These are phyloP conservation scores for Pelagophyceae sp. DNA, from an alignment of 352 stramenopile genomes.

Conservation along the genomic window DNA sequence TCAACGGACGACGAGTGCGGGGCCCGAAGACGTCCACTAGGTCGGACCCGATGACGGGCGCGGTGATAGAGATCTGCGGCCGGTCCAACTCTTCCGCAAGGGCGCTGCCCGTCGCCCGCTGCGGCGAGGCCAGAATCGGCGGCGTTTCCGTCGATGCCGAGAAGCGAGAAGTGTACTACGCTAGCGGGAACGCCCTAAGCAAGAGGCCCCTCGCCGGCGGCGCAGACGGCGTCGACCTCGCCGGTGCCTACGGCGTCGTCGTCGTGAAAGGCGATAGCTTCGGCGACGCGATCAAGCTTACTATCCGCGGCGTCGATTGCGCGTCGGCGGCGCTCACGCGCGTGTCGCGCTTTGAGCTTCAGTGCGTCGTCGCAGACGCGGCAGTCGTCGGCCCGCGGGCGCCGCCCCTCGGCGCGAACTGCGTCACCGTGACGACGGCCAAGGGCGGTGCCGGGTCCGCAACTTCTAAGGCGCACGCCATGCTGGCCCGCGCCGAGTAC, in stretches of 20 bases:
- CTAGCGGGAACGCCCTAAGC: not conserved
- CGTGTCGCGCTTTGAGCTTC: not conserved
- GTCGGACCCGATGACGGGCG: conserved; percentile 10
- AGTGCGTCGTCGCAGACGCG: not conserved
- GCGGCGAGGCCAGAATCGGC: conserved; percentile 11
- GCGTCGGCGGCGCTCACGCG: not conserved
- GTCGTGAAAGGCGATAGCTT: not conserved
- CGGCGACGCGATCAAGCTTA: not conserved
- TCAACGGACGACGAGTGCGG: no score
- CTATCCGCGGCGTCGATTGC: not conserved
- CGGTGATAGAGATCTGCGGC: conserved; percentile 9
- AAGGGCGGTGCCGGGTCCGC: not conserved
- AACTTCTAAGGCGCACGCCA: not conserved
- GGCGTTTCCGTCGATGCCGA: not conserved
- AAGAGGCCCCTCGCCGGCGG: not conserved
- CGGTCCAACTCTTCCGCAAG: not conserved
- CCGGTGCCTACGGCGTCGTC: not conserved
- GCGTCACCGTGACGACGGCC: not conserved
- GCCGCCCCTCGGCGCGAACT: not conserved
- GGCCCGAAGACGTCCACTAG: no score
- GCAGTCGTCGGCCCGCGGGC: not conserved
- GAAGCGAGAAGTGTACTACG: conserved; percentile 1
- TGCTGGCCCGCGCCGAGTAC: not conserved
- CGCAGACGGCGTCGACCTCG: not conserved
- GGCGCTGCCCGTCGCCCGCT: not conserved